Evolutionary conservation across 2,329 filamentous ascomycete genomes (phyloP).

Genomic region (Colletotrichum somersetense): DNA sequence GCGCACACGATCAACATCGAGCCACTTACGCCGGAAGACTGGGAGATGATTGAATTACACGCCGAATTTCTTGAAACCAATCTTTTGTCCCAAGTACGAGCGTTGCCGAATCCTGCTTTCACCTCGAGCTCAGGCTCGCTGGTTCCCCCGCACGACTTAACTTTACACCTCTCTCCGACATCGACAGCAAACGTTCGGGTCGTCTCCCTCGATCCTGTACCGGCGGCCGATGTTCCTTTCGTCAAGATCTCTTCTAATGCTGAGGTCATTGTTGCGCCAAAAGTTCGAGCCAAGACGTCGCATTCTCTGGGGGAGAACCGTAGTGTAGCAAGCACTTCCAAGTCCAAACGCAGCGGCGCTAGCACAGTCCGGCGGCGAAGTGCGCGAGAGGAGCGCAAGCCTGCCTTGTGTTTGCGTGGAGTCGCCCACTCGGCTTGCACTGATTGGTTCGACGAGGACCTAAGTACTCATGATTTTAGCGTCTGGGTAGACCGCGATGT

Average conservation of each 20-base stretch:
- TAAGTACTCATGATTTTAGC: slow-evolving; percentile 70
- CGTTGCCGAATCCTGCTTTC: slow-evolving; percentile 87
- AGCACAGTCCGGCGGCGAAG: slow-evolving; percentile 74
- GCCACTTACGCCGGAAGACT: slow-evolving; percentile 93
- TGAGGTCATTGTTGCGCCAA: slow-evolving; percentile 97
- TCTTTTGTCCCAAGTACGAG: slow-evolving; percentile 90
- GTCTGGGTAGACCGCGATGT: slow-evolving; percentile 90
- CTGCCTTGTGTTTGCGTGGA: slow-evolving; percentile 82
- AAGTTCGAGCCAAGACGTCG: slow-evolving; percentile 79
- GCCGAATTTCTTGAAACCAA: slow-evolving; percentile 96
- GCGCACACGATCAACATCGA: slow-evolving; percentile 98
- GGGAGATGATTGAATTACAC: slow-evolving; percentile 99
- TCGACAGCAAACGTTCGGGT: slow-evolving; percentile 94
- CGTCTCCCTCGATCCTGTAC: slow-evolving; percentile 82
- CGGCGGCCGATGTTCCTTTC: slow-evolving; percentile 78
- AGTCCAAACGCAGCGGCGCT: slow-evolving; percentile 78
- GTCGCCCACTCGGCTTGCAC: slow-evolving; percentile 77
- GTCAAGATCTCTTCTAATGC: slow-evolving; percentile 94
- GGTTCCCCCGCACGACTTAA: slow-evolving; percentile 80
- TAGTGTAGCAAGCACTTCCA: slow-evolving; percentile 84
- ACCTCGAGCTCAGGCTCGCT: slow-evolving; percentile 62
- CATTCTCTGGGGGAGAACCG: slow-evolving; percentile 78
- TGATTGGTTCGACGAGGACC: slow-evolving; percentile 83
- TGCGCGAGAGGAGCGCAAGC: slow-evolving; percentile 73
- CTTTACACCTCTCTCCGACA: slow-evolving; percentile 92